Evolutionary conservation across 441 rosid species (phyloP).

Genomic region (Flueggea neowawraea): DNA sequence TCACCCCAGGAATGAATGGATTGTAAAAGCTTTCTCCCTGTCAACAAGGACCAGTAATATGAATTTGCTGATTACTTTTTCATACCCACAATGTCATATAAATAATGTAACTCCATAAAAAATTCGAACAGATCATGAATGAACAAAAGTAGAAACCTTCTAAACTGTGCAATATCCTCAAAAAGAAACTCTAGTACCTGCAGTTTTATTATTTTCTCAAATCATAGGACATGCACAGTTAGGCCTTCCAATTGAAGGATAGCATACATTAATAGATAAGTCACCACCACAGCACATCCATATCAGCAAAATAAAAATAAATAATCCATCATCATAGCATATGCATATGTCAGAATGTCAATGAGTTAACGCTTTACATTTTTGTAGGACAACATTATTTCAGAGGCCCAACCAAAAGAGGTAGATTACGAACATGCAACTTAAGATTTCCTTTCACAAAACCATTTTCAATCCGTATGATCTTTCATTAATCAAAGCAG

Average conservation of each 20-base stretch:
- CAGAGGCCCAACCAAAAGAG: not conserved
- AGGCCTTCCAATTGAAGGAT: too few relatives aligned
- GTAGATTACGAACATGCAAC: not conserved
- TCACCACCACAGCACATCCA: not conserved
- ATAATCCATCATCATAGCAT: not conserved
- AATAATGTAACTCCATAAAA: too few relatives aligned
- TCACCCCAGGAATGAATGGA: conserved; percentile 58
- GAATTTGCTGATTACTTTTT: not conserved
- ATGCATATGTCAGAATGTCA: not conserved
- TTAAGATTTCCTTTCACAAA: not conserved
- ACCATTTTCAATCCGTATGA: not conserved
- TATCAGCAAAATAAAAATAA: not conserved
- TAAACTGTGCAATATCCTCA: too few relatives aligned
- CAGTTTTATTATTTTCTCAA: too few relatives aligned
- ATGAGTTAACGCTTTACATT: not conserved
- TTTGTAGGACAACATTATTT: not conserved
- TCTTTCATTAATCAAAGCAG: not conserved
- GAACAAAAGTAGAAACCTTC: too few relatives aligned
- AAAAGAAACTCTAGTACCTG: too few relatives aligned
- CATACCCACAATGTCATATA: too few relatives aligned
- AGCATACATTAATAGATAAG: too few relatives aligned
- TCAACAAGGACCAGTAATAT: conserved; percentile 13
- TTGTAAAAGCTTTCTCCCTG: conserved; percentile 99
- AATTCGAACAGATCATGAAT: too few relatives aligned
- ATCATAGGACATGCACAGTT: too few relatives aligned